These are phyloP conservation scores for Pouteria campechiana DNA, from an alignment of 179 eudicot species.

Conservation along the genomic window DNA sequence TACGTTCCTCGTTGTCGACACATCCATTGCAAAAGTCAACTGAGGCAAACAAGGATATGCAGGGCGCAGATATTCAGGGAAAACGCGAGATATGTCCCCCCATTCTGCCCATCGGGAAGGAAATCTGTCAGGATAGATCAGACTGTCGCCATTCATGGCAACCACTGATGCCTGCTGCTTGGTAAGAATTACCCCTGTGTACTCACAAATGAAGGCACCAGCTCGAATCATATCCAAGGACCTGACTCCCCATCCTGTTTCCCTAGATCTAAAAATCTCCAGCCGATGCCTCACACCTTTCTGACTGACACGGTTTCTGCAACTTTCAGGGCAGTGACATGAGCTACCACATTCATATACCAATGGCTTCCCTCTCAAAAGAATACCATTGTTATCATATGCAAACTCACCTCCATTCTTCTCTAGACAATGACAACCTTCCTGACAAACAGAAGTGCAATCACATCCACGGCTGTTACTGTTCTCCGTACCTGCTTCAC, in stretches of 20 bases:
- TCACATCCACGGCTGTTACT: slow-evolving; percentile 47
- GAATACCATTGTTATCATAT: slow-evolving; percentile 60
- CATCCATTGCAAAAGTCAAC: slow-evolving; percentile 81
- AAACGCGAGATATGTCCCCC: slow-evolving; percentile 76
- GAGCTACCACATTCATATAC: slow-evolving; percentile 70
- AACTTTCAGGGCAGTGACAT: slow-evolving; percentile 64
- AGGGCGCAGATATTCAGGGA: slow-evolving; percentile 54
- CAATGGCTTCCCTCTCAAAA: slow-evolving; percentile 77
- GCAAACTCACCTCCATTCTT: slow-evolving; percentile 87
- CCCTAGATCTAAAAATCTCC: slow-evolving; percentile 85
- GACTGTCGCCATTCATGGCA: slow-evolving; percentile 79
- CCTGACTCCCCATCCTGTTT: slow-evolving; percentile 92
- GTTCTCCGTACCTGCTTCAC: slow-evolving; percentile 21
- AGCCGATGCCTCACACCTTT: slow-evolving; percentile 53
- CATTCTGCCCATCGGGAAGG: slow-evolving; percentile 77
- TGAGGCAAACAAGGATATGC: slow-evolving; percentile 65
- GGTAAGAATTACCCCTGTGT: slow-evolving; percentile 74
- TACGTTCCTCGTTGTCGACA: slow-evolving; percentile 78
- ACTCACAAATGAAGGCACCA: slow-evolving; percentile 85
- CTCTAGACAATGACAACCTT: slow-evolving; percentile 45
- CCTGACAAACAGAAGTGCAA: slow-evolving; percentile 46
- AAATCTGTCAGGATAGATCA: slow-evolving; percentile 75
- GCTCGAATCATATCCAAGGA: slow-evolving; percentile 80
- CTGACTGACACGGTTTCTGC: slow-evolving; percentile 81
- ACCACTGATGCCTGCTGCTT: slow-evolving; percentile 69